Percentiles rank a stretch among this genome's conserved stretches.
Conservation (phyloP, 345 rosid species). For the Xanthoceras sorbifolium region DNA sequence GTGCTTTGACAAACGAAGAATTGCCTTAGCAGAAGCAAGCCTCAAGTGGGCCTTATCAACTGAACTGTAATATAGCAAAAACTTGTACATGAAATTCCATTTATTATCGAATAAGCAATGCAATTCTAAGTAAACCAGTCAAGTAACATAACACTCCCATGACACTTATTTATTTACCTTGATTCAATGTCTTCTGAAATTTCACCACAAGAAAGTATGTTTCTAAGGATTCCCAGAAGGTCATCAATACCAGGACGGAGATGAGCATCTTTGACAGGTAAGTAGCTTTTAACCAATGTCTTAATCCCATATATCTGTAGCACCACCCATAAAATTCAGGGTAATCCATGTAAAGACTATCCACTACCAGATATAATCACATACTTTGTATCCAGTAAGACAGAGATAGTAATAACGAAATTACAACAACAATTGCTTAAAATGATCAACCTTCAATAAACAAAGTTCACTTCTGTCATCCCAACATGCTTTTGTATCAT, state of each 20-base stretch:
- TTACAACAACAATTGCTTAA: background rate
- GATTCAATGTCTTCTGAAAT: constrained; percentile 71
- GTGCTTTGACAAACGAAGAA: constrained; percentile 80
- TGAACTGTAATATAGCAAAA: constrained; percentile 52
- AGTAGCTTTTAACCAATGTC: constrained; percentile 87
- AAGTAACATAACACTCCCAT: constrained; percentile 8
- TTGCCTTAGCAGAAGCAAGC: constrained; percentile 95
- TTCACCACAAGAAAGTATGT: constrained; percentile 75
- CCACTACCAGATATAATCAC: background rate
- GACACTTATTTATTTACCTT: constrained; percentile 52
- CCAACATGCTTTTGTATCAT: constrained; percentile 55
- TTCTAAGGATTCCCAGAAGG: constrained; percentile 67
- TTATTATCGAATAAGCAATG: constrained; percentile 11
- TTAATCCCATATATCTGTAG: constrained; percentile 87
- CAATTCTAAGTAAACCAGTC: constrained; percentile 4
- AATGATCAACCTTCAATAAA: constrained; percentile 75
- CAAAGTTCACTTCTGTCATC: constrained; percentile 81
- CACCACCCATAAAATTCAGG: constrained; percentile 11
- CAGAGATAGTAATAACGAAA: background rate
- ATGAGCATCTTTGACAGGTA: constrained; percentile 93
- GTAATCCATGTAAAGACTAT: constrained; percentile 15
- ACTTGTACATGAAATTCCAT: constrained; percentile 18
- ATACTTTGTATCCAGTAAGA: background rate
- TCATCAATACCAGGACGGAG: constrained; percentile 81
- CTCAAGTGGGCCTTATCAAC: constrained; percentile 88